phyloP scores from a whole-genome alignment of 805 yeast species.

The Myxozyma neglecta region DNA sequence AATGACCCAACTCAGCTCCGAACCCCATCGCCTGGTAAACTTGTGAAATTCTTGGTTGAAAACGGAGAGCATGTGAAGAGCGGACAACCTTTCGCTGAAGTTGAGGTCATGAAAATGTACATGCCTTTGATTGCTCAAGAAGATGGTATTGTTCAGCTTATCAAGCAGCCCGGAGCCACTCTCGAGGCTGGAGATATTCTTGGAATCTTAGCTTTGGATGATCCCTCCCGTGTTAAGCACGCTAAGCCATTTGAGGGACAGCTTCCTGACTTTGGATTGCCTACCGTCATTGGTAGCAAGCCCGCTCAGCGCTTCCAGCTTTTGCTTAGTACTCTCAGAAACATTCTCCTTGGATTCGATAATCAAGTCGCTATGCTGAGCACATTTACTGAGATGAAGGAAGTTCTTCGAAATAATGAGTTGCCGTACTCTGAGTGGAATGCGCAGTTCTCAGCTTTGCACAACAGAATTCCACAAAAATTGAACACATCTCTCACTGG shows the following conservation, averaged over 20 bases:
- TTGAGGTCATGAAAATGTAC: conserved; percentile 99
- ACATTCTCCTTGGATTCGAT: conserved; percentile 88
- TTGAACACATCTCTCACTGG: conserved; percentile 67
- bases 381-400: conserved; percentile 70
- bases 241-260: conserved; percentile 95
- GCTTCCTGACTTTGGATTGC: conserved; percentile 83
- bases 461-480: conserved; percentile 79
- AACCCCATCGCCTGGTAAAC: conserved; percentile 98
- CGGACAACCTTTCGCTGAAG: conserved; percentile 96
- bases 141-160: conserved; percentile 85
- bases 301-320: conserved; percentile 72
- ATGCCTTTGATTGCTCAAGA: conserved; percentile 96
- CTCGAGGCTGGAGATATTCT: conserved; percentile 94
- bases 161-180: conserved; percentile 98
- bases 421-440: conserved; percentile 94
- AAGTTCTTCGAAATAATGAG: conserved; percentile 71
- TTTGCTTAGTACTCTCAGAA: conserved; percentile 60
- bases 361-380: conserved; percentile 91
- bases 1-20: conserved; percentile 98
- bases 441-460: conserved; percentile 81
- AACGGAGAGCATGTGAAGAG: conserved; percentile 88
- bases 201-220: conserved; percentile 92
- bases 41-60: conserved; percentile 89
- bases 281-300: conserved; percentile 78
- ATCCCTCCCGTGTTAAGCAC: conserved; percentile 95